Base-by-base conservation (phyloP, 176 grass and related monocot species). In the Aegilops bicornis region DNA sequence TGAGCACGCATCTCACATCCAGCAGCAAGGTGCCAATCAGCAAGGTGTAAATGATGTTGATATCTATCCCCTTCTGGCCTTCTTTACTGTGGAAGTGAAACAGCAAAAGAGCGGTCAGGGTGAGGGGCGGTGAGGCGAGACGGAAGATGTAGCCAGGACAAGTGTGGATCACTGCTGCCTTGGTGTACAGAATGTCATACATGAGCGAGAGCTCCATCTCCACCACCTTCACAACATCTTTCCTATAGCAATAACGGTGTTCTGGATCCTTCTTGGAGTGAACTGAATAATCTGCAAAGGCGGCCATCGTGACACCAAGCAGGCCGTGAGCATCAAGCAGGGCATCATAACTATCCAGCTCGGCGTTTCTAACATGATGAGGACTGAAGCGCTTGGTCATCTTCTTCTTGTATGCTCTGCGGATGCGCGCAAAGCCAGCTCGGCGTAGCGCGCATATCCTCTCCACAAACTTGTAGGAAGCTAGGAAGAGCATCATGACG, bases 41-140 rank as follows among this genome's bases (percentile, higher is more conserved):
- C 17, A 95, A 35, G 9, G 80, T 4, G 72, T 95, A 95, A 24
- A 77, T 91, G 59, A 95, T 86, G 2, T 33, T 6, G 7, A 91
- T 36, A 33, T 95, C 94, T 33, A 23, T 64, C 43, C 24, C 50
- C 14, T 16, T 54, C 58, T 79, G 77, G 12, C 33, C 59, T 1
- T 29, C 54, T 63, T 82, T 86, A 3, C 50, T 13, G 42, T 79
- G 35, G 6, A 73, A 29, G 0, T 50, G 72, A 24, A 11, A 9
- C 14, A 54, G 50, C 14, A 17, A 5, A 1, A 32, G 6, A 0
- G 45, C 73, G 8, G 7, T 20, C 6, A 64, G 30, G 13, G 47
- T 89, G 22, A 11, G 43, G 66, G 29, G 52, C 11, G 88, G 71
- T 6, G 78, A 82, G 40, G 35, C 1, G 12, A 15, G 14, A 19